Evolutionary conservation across 208 protist genomes (phyloP).

Genomic region (Blastocrithidia nonstop): DNA sequence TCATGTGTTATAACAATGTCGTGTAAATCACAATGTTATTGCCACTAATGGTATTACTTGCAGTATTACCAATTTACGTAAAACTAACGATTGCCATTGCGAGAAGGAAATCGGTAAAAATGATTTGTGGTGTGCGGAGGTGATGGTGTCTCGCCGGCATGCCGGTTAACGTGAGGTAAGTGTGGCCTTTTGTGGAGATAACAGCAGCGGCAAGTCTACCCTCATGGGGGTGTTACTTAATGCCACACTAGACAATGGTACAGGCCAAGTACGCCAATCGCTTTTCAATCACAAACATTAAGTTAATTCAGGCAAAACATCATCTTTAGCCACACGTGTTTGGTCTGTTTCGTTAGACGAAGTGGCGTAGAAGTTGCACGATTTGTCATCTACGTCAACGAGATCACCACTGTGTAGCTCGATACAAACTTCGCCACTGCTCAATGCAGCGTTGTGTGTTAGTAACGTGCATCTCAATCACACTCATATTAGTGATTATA

Average conservation of each 20-base stretch:
- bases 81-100: not conserved
- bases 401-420: not conserved
- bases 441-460: too few species aligned
- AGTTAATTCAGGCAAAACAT: conserved; percentile 86
- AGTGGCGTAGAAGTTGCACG: not conserved
- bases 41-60: not conserved
- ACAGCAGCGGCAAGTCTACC: conserved; percentile 79
- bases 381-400: not conserved
- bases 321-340: conserved; percentile 85
- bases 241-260: conserved; percentile 58
- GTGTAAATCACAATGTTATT: conserved; percentile 10
- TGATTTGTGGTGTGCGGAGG: conserved; percentile 62
- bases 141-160: conserved; percentile 58
- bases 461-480: too few species aligned
- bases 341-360: conserved; percentile 27
- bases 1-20: conserved; percentile 40
- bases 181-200: conserved; percentile 72
- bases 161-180: conserved; percentile 34
- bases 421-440: too few species aligned
- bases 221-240: conserved; percentile 63
- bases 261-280: conserved; percentile 49
- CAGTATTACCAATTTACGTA: not conserved
- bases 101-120: not conserved
- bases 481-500: too few species aligned
- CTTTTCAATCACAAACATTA: conserved; percentile 95